phyloP scores from a whole-genome alignment of 1,284 basidiomycete species.

The Ustilago esculenta region DNA sequence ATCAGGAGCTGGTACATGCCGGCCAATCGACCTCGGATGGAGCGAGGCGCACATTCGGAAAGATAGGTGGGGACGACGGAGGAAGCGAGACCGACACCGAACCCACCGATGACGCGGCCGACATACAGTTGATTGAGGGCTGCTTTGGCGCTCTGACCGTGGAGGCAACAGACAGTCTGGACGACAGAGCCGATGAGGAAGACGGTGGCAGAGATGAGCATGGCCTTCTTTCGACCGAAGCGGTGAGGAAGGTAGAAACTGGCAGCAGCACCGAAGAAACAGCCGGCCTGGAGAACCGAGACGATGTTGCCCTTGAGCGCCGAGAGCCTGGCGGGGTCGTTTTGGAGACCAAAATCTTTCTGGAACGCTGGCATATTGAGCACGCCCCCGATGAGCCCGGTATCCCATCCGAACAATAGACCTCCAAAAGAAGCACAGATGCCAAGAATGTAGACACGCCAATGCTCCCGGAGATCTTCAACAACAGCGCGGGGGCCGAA shows the following conservation, averaged over 20 bases:
- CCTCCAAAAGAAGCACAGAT: slow-evolving; percentile 41
- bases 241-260: slow-evolving; percentile 58
- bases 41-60: slow-evolving; percentile 59
- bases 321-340: slow-evolving; percentile 25
- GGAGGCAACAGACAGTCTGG: slow-evolving; percentile 50
- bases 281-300: slow-evolving; percentile 58
- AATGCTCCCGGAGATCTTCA: slow-evolving; percentile 34
- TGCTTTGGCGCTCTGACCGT: slow-evolving; percentile 39
- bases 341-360: slow-evolving; percentile 33
- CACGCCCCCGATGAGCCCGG: slow-evolving; percentile 45
- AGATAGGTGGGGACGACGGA: slow-evolving; percentile 65
- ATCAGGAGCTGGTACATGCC: slow-evolving; percentile 69
- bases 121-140: slow-evolving; percentile 59
- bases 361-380: slow-evolving; percentile 42
- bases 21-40: slow-evolving; percentile 66
- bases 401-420: slow-evolving; percentile 46
- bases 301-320: slow-evolving; percentile 61
- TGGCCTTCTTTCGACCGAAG: slow-evolving; percentile 54
- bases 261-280: slow-evolving; percentile 60
- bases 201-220: slow-evolving; percentile 55
- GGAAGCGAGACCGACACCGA: slow-evolving; percentile 42
- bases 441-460: slow-evolving; percentile 43
- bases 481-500: slow-evolving; percentile 12
- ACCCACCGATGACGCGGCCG: slow-evolving; percentile 51
- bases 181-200: slow-evolving; percentile 62